These are phyloP conservation scores for Leccinum aurantiacum DNA, from an alignment of 768 basidiomycete genomes.

Conservation along the genomic window DNA sequence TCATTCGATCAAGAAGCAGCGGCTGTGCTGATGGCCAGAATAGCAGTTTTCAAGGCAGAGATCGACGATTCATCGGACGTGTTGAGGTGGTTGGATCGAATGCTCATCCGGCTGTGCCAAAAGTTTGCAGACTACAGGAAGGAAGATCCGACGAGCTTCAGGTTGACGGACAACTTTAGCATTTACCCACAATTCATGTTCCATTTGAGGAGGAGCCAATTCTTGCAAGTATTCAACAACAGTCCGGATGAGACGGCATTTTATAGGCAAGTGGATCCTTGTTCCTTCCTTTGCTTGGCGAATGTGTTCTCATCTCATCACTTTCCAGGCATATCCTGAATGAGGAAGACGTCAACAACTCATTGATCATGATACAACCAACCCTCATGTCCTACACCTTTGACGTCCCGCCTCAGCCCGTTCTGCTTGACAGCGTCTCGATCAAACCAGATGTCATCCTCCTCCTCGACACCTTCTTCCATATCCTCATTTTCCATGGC, in stretches of 20 bases:
- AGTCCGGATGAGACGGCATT: constrained; percentile 99
- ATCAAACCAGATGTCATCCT: constrained; percentile 97
- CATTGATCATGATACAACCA: constrained; percentile 99
- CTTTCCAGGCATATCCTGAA: constrained; percentile 81
- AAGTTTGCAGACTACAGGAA: constrained; percentile 99
- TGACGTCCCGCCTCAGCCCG: constrained; percentile 88
- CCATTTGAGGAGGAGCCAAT: constrained; percentile 95
- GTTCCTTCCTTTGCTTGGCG: background rate
- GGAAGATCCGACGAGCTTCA: constrained; percentile 93
- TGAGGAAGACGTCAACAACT: constrained; percentile 98
- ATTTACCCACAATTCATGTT: constrained; percentile 99
- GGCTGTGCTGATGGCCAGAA: constrained; percentile 96
- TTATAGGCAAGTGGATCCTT: constrained; percentile 66
- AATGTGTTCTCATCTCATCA: constrained; percentile 4
- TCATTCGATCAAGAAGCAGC: constrained; percentile 98
- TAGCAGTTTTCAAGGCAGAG: constrained; percentile 99
- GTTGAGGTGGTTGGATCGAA: constrained; percentile 94
- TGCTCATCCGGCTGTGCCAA: constrained; percentile 97
- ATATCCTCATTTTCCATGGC: constrained; percentile 99
- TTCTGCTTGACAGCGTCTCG: constrained; percentile 94
- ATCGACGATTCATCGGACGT: constrained; percentile 98
- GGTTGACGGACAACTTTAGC: constrained; percentile 92
- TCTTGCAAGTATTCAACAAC: constrained; percentile 99
- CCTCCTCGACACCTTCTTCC: constrained; percentile 98
- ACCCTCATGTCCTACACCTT: constrained; percentile 98